Evolutionary conservation across 2,329 filamentous ascomycete genomes (phyloP).

Genomic region (Arthrobotrys conoides): DNA sequence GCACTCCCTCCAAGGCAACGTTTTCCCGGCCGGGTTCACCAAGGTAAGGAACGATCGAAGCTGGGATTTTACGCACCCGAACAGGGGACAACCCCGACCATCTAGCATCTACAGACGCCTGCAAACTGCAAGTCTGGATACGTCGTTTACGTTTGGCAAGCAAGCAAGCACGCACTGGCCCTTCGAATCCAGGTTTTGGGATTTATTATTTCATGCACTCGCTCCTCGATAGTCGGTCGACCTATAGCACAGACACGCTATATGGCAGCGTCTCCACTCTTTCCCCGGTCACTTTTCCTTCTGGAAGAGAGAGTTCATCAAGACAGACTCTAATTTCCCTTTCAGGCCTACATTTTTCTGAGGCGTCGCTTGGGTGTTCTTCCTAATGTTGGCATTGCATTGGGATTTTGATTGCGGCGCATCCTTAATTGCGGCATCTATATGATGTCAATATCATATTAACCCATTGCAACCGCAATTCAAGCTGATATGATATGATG

Average conservation of each 20-base stretch:
- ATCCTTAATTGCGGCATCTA: constrained; percentile 62
- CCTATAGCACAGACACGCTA: constrained; percentile 50
- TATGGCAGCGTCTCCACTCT: constrained; percentile 38
- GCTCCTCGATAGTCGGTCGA: constrained; percentile 29
- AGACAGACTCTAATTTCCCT: constrained; percentile 52
- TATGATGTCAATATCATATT: constrained; percentile 57
- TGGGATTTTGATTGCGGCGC: constrained; percentile 60
- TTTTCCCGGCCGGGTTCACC: constrained; percentile 52
- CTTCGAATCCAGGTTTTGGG: constrained; percentile 24
- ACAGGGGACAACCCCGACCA: constrained; percentile 59
- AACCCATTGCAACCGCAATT: constrained; percentile 15
- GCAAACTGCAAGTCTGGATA: constrained; percentile 40
- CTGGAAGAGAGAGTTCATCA: constrained; percentile 39
- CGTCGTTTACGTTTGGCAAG: no score
- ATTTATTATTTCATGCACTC: constrained; percentile 51
- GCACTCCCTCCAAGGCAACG: no score
- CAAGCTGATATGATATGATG: constrained; percentile 17
- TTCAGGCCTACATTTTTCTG: constrained; percentile 30
- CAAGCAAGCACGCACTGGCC: constrained; percentile 28
- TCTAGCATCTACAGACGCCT: constrained; percentile 49
- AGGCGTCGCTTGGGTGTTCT: constrained; percentile 23
- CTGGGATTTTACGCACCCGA: constrained; percentile 59
- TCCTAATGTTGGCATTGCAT: constrained; percentile 40
- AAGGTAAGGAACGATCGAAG: constrained; percentile 60
- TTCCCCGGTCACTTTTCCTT: constrained; percentile 44